Evolutionary conservation across 2,329 filamentous ascomycete genomes (phyloP).

Genomic region (Botrytis tulipae): DNA sequence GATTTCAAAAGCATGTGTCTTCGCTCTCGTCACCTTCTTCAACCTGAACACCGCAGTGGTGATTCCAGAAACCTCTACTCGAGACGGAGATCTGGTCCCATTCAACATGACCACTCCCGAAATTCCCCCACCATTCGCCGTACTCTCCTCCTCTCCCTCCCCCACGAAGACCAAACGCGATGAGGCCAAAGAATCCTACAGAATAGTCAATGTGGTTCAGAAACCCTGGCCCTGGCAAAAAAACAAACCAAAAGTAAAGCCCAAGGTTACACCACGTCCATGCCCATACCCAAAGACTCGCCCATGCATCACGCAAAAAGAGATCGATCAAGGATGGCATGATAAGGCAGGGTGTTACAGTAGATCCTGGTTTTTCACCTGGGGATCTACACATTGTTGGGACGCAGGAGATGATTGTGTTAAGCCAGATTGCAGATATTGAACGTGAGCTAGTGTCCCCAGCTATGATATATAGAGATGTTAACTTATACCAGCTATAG

Average conservation of each 20-base stretch:
- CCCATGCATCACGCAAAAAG: slow-evolving; percentile 7
- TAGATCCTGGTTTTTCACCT: background rate
- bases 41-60: background rate
- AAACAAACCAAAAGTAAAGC: background rate
- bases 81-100: background rate
- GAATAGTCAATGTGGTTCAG: no score
- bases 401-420: background rate
- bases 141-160: background rate
- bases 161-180: background rate
- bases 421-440: background rate
- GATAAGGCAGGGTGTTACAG: background rate
- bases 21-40: background rate
- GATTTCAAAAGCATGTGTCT: background rate
- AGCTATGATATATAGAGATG: background rate
- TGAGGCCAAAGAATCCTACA: background rate
- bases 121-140: background rate
- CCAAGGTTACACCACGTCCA: background rate
- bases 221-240: no score
- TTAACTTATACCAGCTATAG: background rate
- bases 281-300: background rate
- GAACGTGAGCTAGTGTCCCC: background rate
- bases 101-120: background rate
- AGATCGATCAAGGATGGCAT: slow-evolving; percentile 11
- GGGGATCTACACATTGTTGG: background rate
- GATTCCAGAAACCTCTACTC: background rate